Percentiles rank a stretch among this genome's conserved stretches.
Conservation (phyloP, 176 grass and related monocot species). For the Melocanna baccifera region DNA sequence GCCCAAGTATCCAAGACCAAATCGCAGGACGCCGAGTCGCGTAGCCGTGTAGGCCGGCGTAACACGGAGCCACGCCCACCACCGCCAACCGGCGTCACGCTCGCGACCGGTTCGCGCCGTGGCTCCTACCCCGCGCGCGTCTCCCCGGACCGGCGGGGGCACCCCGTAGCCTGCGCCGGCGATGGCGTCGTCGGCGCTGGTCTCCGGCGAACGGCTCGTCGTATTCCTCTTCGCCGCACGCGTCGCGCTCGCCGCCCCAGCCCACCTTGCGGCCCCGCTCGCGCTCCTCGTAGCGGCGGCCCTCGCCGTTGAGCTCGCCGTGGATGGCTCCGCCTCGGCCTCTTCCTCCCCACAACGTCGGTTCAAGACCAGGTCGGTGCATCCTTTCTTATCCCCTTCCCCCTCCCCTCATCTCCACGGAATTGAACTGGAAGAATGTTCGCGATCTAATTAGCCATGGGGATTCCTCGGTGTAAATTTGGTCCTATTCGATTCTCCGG, state of each 20-base stretch:
- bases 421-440: not conserved
- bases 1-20: too few species aligned
- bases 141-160: not conserved
- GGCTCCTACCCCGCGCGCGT: too few species aligned
- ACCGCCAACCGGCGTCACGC: too few species aligned
- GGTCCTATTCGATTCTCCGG: not conserved
- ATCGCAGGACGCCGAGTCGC: too few species aligned
- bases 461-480: not conserved
- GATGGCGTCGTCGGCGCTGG: slow-evolving; percentile 14
- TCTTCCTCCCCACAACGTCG: slow-evolving; percentile 20
- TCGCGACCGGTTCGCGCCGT: too few species aligned
- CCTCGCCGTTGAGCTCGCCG: slow-evolving; percentile 66
- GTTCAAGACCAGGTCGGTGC: slow-evolving; percentile 72
- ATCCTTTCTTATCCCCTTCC: too few species aligned
- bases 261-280: slow-evolving; percentile 48
- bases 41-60: too few species aligned
- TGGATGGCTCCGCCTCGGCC: slow-evolving; percentile 29
- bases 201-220: slow-evolving; percentile 75
- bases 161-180: not conserved
- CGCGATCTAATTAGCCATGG: not conserved
- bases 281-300: slow-evolving; percentile 44
- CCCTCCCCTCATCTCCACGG: too few species aligned
- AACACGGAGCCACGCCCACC: too few species aligned
- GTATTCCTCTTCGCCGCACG: slow-evolving; percentile 78
- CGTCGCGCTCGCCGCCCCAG: slow-evolving; percentile 61